Evolutionary conservation across 352 stramenopile species (phyloP), one percentile per base, ranked within the genome.

Genomic region (Phytopythium mirpurense): DNA sequence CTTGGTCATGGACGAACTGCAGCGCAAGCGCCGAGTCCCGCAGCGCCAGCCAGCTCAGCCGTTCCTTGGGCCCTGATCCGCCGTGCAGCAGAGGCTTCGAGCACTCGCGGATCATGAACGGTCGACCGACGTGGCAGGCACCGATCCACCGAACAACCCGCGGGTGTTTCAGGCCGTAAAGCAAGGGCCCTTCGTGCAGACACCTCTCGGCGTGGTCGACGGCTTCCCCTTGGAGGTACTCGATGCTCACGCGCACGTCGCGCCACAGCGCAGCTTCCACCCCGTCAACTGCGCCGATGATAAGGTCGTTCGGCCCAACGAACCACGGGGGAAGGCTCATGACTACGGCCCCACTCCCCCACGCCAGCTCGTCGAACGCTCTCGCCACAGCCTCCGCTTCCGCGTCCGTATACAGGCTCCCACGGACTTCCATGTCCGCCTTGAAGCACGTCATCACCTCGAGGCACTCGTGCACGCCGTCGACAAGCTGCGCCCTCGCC

Each of bases 1-100:
- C 54, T 18, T 38, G 45, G 14, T 50, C n/a, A 11, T 50, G 43
- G 26, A 50, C 37, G 8, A 50, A 24, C 26, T 50, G 26, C 2
- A 50, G 43, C 24, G 43, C 12, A 16, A 34, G 29, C 43, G 18
- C 43, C 26, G 26, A 50, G 26, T 34, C 43, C 15, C 24, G 18
- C 24, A 50, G n/a, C 5, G 24, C 26, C 43, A 37, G 4, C 43
- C 43, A 50, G n/a, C 15, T 37, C 15, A 50, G 9, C 3, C 7
- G 16, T 5, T 18, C 6, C 6, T 11, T 34, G 8, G 16, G 18
- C 9, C 29, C 26, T 36, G 19, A 7, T 3, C 29, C 7, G 5
- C 8, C 43, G n/a, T 8, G 1, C 7, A 37, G 0, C 26, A 37
- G 18, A 10, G 43, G 29, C 16, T 50, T 16, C 18, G 43, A 50